Base-by-base conservation (phyloP, 2,329 filamentous ascomycete species). In the Stemphylium beticola region DNA sequence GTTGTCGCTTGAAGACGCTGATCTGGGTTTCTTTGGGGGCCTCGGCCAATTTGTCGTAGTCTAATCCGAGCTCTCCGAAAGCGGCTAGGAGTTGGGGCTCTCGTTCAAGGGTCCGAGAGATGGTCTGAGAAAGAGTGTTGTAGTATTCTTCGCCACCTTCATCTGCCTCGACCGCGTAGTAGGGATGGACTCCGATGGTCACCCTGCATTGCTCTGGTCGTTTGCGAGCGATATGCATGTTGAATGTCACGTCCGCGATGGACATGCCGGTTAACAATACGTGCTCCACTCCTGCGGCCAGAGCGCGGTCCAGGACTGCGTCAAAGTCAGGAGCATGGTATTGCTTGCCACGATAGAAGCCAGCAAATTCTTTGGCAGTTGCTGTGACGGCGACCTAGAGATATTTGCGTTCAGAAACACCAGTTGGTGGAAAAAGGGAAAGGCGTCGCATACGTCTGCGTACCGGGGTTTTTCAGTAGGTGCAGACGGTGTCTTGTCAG, bases 171-270 rank as follows among this genome's bases (percentile, higher is more conserved):
- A 63, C 63, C 0, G 79, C 81, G 42, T 83, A 79, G 50, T 83
- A 83, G 0, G 81, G 81, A 52, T 83, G 81, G 3, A 83, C 73
- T 1, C 81, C 81, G 9, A 83, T 71, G 1, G 81, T 83, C 51
- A 81, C 66, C 10, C 71, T 78, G 55, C 79, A 81, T 33, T 67
- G 64, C 7, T 58, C 36, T 18, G 61, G 62, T n/a, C 57, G 48
- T 22, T 38, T 45, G 9, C 50, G 57, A 4, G 67, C 69, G 10
- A 73, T 61, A 3, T 53, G 58, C 6, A 60, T 49, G 34, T 70
- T 69, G 52, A 58, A 47, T 0, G 71, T 71, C 65, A 79, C 75
- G 53, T 79, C 77, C 3, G 76, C 74, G 24, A 78, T 57, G 58
- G 78, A 77, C 69, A 73, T 73, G 38, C 71, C 67, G 5, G 71